These are phyloP conservation scores for Rubia occidens DNA, from an alignment of 305 asterid species.

Conservation along the genomic window DNA sequence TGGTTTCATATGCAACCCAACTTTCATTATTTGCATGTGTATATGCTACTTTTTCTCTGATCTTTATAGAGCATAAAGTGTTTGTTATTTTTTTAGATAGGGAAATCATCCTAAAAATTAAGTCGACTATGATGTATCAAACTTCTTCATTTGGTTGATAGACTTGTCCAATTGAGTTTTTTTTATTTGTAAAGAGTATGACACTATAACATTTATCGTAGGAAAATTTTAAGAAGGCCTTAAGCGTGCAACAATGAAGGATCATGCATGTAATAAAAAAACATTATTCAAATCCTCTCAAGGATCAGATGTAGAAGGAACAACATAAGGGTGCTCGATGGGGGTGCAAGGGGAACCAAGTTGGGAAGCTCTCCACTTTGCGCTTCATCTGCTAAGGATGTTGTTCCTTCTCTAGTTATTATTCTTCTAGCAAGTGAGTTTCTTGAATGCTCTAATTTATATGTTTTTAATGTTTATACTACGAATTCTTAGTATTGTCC, in stretches of 20 bases:
- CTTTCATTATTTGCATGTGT: no score
- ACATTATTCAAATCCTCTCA: background rate
- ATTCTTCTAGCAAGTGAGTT: no score
- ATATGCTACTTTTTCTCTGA: background rate
- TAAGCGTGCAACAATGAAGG: no score
- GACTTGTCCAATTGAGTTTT: background rate
- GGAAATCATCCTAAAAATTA: no score
- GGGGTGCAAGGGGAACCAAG: background rate
- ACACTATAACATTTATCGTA: background rate
- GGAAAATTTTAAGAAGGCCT: background rate
- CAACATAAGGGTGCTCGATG: background rate
- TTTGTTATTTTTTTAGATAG: no score
- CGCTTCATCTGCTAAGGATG: no score
- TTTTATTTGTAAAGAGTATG: background rate
- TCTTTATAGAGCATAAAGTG: background rate
- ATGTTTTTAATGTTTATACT: slow-evolving; percentile 1
- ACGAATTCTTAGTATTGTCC: no score
- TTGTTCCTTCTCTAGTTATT: no score
- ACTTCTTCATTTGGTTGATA: background rate
- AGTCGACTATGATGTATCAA: no score
- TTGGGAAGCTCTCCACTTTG: no score
- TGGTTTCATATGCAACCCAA: no score
- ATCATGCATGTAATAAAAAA: no score
- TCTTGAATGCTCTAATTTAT: background rate
- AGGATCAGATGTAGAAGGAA: background rate